Evolutionary conservation across 495 filamentous ascomycete species (phyloP).

Genomic region (Penicillium flavigenum): DNA sequence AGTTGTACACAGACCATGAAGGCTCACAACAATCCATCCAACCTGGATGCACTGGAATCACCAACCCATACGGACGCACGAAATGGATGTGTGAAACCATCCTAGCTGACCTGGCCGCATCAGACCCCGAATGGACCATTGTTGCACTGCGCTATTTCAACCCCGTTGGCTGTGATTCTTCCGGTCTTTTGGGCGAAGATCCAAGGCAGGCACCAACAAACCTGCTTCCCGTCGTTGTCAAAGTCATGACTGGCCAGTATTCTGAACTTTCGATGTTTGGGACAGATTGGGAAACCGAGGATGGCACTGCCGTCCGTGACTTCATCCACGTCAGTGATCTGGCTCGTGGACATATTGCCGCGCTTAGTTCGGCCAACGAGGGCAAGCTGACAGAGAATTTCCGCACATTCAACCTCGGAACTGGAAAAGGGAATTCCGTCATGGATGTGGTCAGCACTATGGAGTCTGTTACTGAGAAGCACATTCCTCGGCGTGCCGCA

Average conservation of each 20-base stretch:
- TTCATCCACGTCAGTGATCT: constrained; percentile 66
- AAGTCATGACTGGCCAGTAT: constrained; percentile 57
- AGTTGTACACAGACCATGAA: constrained; percentile 31
- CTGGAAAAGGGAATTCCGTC: constrained; percentile 52
- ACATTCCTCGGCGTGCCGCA: constrained; percentile 60
- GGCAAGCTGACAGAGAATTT: constrained; percentile 45
- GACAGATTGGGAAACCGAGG: constrained; percentile 62
- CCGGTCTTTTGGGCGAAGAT: constrained; percentile 64
- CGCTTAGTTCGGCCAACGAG: constrained; percentile 44
- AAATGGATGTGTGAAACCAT: constrained; percentile 68
- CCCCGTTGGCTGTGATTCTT: constrained; percentile 63
- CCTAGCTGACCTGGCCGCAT: constrained; percentile 57
- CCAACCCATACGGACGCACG: constrained; percentile 64
- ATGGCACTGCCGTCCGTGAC: constrained; percentile 59
- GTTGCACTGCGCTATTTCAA: constrained; percentile 68
- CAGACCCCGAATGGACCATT: constrained; percentile 60
- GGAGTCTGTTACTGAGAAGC: constrained; percentile 42
- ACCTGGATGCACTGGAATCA: constrained; percentile 53
- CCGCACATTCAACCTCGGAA: constrained; percentile 55
- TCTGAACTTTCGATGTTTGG: constrained; percentile 59
- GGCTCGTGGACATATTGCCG: constrained; percentile 63
- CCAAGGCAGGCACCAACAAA: constrained; percentile 62
- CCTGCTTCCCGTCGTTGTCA: constrained; percentile 60
- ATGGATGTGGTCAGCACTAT: constrained; percentile 51
- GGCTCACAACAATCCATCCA: constrained; percentile 34